Evolutionary conservation across 2,329 filamentous ascomycete species (phyloP).

Genomic region (Beauveria scarabaeidicola): DNA sequence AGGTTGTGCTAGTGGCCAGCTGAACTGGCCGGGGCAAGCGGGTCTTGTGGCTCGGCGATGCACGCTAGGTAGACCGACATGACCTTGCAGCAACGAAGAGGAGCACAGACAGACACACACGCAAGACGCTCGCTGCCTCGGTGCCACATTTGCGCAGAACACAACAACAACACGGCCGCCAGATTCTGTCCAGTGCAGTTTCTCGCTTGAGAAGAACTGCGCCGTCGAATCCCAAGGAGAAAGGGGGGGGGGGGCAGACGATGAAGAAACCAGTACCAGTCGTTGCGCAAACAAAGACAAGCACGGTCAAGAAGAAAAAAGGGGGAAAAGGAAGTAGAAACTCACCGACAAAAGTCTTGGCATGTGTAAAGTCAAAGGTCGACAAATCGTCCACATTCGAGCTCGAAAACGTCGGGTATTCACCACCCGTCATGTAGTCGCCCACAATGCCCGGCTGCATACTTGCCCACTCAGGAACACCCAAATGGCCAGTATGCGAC

Average conservation of each 20-base stretch:
- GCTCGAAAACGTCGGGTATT: conserved; percentile 46
- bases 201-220: background rate
- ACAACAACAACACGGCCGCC: background rate
- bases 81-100: background rate
- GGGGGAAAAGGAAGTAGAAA: conserved; percentile 22
- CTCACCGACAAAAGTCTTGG: conserved; percentile 52
- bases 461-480: conserved; percentile 53
- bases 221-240: no score
- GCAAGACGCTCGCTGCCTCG: conserved; percentile 3
- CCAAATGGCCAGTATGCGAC: conserved; percentile 46
- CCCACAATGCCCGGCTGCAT: conserved; percentile 57
- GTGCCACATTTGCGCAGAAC: background rate
- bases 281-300: conserved; percentile 17
- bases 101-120: background rate
- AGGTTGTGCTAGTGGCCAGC: conserved; percentile 41
- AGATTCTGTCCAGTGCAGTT: background rate
- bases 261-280: conserved; percentile 20
- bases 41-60: conserved; percentile 3
- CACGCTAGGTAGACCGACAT: background rate
- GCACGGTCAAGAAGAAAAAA: conserved; percentile 22
- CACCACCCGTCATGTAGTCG: conserved; percentile 42
- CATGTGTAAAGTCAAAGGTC: conserved; percentile 38
- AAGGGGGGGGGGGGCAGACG: conserved; percentile 36
- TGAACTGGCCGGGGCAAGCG: conserved; percentile 40
- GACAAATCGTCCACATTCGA: conserved; percentile 42